Percentiles rank a stretch among this genome's conserved stretches.
Evolutionary conservation across 2,329 filamentous ascomycete genomes (phyloP).

Genomic region (Botryotinia globosa): DNA sequence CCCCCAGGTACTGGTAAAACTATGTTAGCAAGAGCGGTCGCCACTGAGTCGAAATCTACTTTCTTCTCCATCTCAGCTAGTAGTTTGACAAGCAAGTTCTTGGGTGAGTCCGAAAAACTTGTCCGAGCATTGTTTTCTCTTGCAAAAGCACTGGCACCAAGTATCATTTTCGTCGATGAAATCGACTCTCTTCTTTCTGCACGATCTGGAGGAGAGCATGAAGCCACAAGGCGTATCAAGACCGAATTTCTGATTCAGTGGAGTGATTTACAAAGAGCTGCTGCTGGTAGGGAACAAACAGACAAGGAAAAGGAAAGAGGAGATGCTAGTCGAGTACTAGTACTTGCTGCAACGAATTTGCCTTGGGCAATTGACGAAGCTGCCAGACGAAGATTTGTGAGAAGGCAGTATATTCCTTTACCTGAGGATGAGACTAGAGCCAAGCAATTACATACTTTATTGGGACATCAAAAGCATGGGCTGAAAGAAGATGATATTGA

Average conservation of each 20-base stretch:
- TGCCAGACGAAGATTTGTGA: slow-evolving; percentile 82
- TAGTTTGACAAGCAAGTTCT: slow-evolving; percentile 90
- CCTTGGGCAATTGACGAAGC: slow-evolving; percentile 99
- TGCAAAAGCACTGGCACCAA: slow-evolving; percentile 85
- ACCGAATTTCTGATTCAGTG: slow-evolving; percentile 98
- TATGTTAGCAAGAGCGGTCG: slow-evolving; percentile 92
- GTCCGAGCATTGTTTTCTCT: slow-evolving; percentile 87
- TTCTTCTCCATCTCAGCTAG: slow-evolving; percentile 98
- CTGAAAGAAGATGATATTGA: slow-evolving; percentile 70
- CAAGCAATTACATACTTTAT: slow-evolving; percentile 72
- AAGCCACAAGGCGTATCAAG: slow-evolving; percentile 90
- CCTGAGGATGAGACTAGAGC: slow-evolving; percentile 81
- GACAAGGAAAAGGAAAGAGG: slow-evolving; percentile 67
- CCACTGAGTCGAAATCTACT: slow-evolving; percentile 89
- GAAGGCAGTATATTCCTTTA: slow-evolving; percentile 92
- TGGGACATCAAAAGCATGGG: slow-evolving; percentile 73
- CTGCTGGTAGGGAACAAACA: slow-evolving; percentile 73
- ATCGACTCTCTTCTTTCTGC: slow-evolving; percentile 92
- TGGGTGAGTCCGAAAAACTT: slow-evolving; percentile 94
- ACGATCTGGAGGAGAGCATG: slow-evolving; percentile 82
- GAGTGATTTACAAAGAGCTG: slow-evolving; percentile 89
- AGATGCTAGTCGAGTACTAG: slow-evolving; percentile 84
- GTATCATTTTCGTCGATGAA: slow-evolving; percentile 97
- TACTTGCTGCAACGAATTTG: slow-evolving; percentile 91
- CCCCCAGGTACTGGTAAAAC: slow-evolving; percentile 98